Conservation (phyloP, 2,329 filamentous ascomycete genomes). For the Phaeosphaeria sp. region DNA sequence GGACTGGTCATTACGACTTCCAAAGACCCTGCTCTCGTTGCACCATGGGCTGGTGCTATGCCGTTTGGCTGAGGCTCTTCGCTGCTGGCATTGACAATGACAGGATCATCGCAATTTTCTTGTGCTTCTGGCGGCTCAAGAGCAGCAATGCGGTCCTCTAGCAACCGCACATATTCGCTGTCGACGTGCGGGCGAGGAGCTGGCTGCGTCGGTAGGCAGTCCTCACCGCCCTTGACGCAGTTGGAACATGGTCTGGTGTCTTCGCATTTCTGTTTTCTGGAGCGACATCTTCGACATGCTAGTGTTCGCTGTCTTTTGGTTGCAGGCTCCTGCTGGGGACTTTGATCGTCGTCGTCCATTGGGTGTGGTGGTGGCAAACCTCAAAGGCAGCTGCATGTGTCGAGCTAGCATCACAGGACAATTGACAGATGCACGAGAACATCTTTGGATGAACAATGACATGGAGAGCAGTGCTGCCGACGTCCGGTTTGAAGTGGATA, state of each 20-base stretch:
- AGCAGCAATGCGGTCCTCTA: conserved; percentile 23
- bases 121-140: conserved; percentile 22
- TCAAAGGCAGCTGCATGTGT: neutral
- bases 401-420: neutral
- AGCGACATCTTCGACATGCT: conserved; percentile 64
- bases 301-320: conserved; percentile 20
- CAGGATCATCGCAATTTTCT: conserved; percentile 21
- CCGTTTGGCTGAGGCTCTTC: neutral
- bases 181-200: conserved; percentile 16
- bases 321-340: conserved; percentile 11
- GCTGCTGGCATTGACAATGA: neutral
- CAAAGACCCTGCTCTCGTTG: neutral
- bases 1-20: neutral
- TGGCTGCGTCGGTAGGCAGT: conserved; percentile 57
- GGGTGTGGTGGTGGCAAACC: neutral
- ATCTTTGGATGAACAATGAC: neutral
- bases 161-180: conserved; percentile 24
- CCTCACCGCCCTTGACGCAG: conserved; percentile 80
- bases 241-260: conserved; percentile 46
- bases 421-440: no score
- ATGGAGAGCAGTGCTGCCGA: neutral
- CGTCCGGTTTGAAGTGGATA: neutral
- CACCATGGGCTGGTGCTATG: neutral
- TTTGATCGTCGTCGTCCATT: conserved; percentile 13
- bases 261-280: conserved; percentile 33